Conservation (phyloP, 2,329 filamentous ascomycete genomes). For the Cryphonectria radicalis region DNA sequence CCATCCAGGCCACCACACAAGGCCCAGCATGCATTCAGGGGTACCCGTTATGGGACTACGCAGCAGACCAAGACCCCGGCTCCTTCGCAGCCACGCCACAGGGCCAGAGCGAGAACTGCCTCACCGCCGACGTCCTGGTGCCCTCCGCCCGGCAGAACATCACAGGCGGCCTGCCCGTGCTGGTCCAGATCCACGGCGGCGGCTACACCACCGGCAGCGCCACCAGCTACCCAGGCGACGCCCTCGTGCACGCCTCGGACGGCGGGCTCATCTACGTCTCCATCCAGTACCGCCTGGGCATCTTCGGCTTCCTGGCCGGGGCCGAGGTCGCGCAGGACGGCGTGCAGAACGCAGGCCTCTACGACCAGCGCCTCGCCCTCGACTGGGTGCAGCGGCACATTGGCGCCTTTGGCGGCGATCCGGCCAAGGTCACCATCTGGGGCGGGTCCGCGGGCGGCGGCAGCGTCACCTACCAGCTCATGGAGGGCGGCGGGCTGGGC, state of each 20-base stretch:
- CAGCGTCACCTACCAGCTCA: conserved; percentile 57
- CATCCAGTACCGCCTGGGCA: conserved; percentile 66
- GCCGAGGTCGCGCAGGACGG: conserved; percentile 58
- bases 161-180: conserved; percentile 23
- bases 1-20: conserved; percentile 14
- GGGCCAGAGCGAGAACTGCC: conserved; percentile 39
- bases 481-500: conserved; percentile 51
- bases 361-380: conserved; percentile 66
- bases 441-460: conserved; percentile 64
- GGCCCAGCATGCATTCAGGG: conserved; percentile 14
- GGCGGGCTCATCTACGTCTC: conserved; percentile 55
- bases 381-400: conserved; percentile 67
- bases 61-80: background rate
- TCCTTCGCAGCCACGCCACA: background rate
- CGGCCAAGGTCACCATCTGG: conserved; percentile 61
- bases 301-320: conserved; percentile 65
- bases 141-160: conserved; percentile 32
- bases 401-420: conserved; percentile 60
- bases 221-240: conserved; percentile 17
- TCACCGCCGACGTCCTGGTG: conserved; percentile 41
- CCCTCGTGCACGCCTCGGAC: conserved; percentile 15
- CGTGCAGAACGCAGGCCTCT: conserved; percentile 64
- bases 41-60: background rate
- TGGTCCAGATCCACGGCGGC: conserved; percentile 30
- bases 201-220: conserved; percentile 24